phyloP scores from a whole-genome alignment of 2,329 filamentous ascomycete genomes.

The Calonectria multiphialidica region DNA sequence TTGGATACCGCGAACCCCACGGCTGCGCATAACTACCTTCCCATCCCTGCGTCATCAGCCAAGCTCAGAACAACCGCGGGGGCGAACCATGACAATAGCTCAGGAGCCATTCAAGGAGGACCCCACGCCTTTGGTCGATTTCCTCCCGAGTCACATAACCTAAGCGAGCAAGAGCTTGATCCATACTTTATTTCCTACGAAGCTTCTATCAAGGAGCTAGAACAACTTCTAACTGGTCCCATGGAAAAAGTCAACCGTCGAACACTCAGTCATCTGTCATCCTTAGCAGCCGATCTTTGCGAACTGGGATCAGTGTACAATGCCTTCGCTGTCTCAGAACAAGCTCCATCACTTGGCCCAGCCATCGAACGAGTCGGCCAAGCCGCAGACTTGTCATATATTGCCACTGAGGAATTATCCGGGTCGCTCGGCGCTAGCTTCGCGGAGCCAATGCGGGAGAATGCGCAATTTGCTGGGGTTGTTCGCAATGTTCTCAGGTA shows the following conservation, averaged over 20 bases:
- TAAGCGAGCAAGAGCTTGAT: constrained; percentile 92
- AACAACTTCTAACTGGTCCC: constrained; percentile 87
- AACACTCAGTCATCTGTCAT: constrained; percentile 86
- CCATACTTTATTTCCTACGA: constrained; percentile 97
- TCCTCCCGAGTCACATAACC: constrained; percentile 79
- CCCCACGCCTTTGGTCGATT: constrained; percentile 82
- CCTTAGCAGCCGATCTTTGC: constrained; percentile 87
- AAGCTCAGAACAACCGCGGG: constrained; percentile 77
- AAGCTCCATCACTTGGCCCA: constrained; percentile 86
- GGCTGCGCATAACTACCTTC: constrained; percentile 86
- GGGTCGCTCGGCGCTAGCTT: constrained; percentile 91
- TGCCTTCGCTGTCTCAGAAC: constrained; percentile 94
- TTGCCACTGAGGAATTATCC: constrained; percentile 93
- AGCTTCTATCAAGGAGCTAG: constrained; percentile 89
- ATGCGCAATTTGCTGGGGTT: constrained; percentile 95
- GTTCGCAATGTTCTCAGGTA: constrained; percentile 91
- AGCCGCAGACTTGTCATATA: constrained; percentile 95
- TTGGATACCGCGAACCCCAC: constrained; percentile 94
- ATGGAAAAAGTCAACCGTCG: constrained; percentile 98
- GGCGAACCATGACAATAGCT: constrained; percentile 47
- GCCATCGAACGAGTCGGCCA: constrained; percentile 96
- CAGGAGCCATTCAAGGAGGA: constrained; percentile 54
- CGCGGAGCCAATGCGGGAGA: constrained; percentile 97
- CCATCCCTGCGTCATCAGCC: constrained; percentile 85
- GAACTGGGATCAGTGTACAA: constrained; percentile 97